A percentile compares a stretch with the other conserved stretches of the same genome.
Evolutionary conservation across 108 stramenopile species (phyloP).

Genomic region (Ochromonas danica): DNA sequence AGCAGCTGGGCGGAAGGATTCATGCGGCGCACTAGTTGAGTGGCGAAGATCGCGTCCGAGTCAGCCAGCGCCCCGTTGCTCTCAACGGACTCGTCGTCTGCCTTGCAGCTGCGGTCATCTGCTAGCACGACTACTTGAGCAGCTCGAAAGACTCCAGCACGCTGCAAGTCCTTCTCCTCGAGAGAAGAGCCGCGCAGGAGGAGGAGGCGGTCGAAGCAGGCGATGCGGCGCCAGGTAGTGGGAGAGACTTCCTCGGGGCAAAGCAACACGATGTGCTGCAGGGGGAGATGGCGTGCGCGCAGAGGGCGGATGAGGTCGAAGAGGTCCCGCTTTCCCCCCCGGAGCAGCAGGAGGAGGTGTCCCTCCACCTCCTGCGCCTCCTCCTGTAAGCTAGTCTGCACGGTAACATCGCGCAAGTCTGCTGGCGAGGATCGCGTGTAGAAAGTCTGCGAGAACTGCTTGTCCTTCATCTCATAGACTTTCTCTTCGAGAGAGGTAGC

Average conservation of each 20-base stretch:
- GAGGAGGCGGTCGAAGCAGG: background rate
- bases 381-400: background rate
- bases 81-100: background rate
- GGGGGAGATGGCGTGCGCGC: background rate
- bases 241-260: background rate
- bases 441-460: background rate
- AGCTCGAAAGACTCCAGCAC: conserved; percentile 23
- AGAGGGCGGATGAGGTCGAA: conserved; percentile 28
- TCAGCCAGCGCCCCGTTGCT: conserved; percentile 5
- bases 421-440: background rate
- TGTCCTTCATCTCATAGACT: background rate
- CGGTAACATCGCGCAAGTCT: background rate
- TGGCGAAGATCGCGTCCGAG: conserved; percentile 17
- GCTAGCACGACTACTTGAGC: conserved; percentile 26
- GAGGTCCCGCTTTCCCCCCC: background rate
- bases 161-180: background rate
- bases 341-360: background rate
- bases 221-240: conserved; percentile 11
- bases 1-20: conserved; percentile 1
- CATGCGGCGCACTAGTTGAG: conserved; percentile 8
- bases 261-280: conserved; percentile 1
- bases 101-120: background rate
- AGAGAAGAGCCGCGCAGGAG: conserved; percentile 1
- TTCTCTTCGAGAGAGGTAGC: background rate
- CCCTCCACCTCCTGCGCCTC: background rate